These are phyloP conservation scores for Hortiboletus flavorubellus DNA, from an alignment of 768 basidiomycete genomes.

Conservation along the genomic window DNA sequence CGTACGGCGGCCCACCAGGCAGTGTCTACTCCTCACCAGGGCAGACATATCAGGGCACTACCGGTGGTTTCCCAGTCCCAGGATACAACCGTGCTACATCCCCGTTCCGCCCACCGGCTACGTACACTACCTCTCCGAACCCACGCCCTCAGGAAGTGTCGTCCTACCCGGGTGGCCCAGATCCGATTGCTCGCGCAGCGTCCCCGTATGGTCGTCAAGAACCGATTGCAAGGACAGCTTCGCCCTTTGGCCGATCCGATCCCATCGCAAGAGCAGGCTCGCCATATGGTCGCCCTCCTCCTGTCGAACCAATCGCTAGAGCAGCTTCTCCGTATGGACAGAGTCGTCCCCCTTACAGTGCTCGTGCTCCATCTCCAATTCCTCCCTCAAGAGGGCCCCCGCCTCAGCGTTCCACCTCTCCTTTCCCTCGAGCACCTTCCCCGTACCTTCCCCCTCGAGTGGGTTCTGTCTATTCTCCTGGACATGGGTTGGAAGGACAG, in stretches of 20 bases:
- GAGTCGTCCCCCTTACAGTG: slow-evolving; percentile 23
- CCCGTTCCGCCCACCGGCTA: slow-evolving; percentile 31
- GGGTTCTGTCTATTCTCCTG: slow-evolving; percentile 47
- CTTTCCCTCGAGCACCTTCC: slow-evolving; percentile 31
- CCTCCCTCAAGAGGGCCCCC: slow-evolving; percentile 21
- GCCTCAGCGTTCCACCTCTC: slow-evolving; percentile 27
- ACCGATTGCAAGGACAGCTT: slow-evolving; percentile 28
- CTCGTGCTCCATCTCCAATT: slow-evolving; percentile 30
- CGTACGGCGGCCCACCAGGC: slow-evolving; percentile 15
- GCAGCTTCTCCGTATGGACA: slow-evolving; percentile 31
- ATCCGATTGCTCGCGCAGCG: slow-evolving; percentile 30
- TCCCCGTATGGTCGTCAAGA: slow-evolving; percentile 37
- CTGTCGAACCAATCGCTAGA: slow-evolving; percentile 41
- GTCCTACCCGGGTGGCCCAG: slow-evolving; percentile 37
- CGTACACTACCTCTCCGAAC: slow-evolving; percentile 45
- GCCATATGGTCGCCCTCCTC: slow-evolving; percentile 33
- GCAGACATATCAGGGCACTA: slow-evolving; percentile 26
- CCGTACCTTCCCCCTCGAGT: slow-evolving; percentile 26
- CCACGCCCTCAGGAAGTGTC: slow-evolving; percentile 45
- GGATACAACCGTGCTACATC: slow-evolving; percentile 35
- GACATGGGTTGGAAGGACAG: slow-evolving; percentile 56
- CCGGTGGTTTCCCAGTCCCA: slow-evolving; percentile 30
- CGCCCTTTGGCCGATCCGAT: slow-evolving; percentile 34
- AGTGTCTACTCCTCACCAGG: slow-evolving; percentile 25
- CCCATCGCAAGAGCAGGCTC: slow-evolving; percentile 27